These are phyloP conservation scores for Oropetium thomaeum DNA, from an alignment of 176 grass and related monocot genomes.

Conservation along the genomic window DNA sequence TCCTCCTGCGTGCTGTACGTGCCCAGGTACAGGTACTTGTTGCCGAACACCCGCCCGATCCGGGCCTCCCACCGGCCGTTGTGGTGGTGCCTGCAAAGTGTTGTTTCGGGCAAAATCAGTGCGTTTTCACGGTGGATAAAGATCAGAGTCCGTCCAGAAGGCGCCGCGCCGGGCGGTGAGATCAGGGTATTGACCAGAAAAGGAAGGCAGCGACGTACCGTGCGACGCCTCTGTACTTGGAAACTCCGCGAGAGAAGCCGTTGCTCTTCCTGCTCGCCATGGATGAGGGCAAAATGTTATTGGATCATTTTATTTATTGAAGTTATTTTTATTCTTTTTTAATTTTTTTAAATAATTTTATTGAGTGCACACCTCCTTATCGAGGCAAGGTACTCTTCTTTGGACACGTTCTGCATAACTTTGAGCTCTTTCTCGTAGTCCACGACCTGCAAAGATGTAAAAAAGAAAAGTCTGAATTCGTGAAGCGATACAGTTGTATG, in stretches of 20 bases:
- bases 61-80: slow-evolving; percentile 70
- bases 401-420: slow-evolving; percentile 59
- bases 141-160: too few species aligned
- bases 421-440: slow-evolving; percentile 69
- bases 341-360: too few species aligned
- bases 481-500: background rate
- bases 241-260: slow-evolving; percentile 68
- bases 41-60: slow-evolving; percentile 68
- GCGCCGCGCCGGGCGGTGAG: background rate
- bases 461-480: background rate
- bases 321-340: background rate
- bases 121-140: background rate
- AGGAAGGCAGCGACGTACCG: slow-evolving; percentile 21
- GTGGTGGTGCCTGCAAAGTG: slow-evolving; percentile 52
- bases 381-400: slow-evolving; percentile 71
- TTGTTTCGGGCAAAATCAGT: background rate
- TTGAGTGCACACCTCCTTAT: slow-evolving; percentile 43
- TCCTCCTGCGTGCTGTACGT: slow-evolving; percentile 70
- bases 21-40: slow-evolving; percentile 83
- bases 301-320: background rate
- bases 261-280: slow-evolving; percentile 60
- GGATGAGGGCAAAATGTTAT: background rate
- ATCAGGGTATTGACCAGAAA: too few species aligned
- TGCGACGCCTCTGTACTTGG: slow-evolving; percentile 75
- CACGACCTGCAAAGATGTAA: slow-evolving; percentile 17